Percentiles rank a stretch among this genome's conserved stretches.
phyloP scores from a whole-genome alignment of 1,139 yeast genomes.

The Debaryomyces sp. region DNA sequence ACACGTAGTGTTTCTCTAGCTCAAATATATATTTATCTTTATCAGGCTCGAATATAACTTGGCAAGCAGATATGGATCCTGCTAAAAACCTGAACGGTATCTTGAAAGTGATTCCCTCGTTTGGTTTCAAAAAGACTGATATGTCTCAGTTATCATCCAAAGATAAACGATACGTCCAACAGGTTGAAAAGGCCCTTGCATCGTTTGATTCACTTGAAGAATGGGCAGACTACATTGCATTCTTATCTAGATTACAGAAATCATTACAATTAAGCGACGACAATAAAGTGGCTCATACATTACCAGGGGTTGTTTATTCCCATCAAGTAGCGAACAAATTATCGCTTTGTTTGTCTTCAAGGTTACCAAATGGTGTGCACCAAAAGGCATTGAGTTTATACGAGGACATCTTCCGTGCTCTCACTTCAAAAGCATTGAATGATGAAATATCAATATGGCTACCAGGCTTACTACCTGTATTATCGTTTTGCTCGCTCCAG shows the following conservation, averaged over 20 bases:
- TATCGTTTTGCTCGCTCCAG: constrained; percentile 85
- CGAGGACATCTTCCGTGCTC: constrained; percentile 62
- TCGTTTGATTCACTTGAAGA: constrained; percentile 87
- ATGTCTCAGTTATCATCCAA: constrained; percentile 40
- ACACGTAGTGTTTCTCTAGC: neutral
- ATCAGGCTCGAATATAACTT: neutral
- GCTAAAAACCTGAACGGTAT: constrained; percentile 8
- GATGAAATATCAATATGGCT: constrained; percentile 69
- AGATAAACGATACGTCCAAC: constrained; percentile 67
- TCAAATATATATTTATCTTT: neutral
- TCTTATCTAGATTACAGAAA: constrained; percentile 75
- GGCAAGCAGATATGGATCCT: constrained; percentile 4
- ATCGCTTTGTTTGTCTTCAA: constrained; percentile 72
- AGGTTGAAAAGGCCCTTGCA: constrained; percentile 71
- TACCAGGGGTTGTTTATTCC: constrained; percentile 47
- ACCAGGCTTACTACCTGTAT: constrained; percentile 84
- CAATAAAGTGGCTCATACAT: constrained; percentile 39
- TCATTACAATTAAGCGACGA: constrained; percentile 50
- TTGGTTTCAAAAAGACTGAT: constrained; percentile 8
- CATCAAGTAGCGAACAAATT: constrained; percentile 50
- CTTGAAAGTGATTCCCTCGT: constrained; percentile 10
- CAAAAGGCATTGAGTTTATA: constrained; percentile 83
- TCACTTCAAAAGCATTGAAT: constrained; percentile 56
- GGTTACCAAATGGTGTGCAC: constrained; percentile 93
- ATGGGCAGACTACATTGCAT: constrained; percentile 99